Percentiles rank a stretch among this genome's conserved stretches.
Conservation (phyloP, 306 rosid species). For the Hippophae gyantsensis region DNA sequence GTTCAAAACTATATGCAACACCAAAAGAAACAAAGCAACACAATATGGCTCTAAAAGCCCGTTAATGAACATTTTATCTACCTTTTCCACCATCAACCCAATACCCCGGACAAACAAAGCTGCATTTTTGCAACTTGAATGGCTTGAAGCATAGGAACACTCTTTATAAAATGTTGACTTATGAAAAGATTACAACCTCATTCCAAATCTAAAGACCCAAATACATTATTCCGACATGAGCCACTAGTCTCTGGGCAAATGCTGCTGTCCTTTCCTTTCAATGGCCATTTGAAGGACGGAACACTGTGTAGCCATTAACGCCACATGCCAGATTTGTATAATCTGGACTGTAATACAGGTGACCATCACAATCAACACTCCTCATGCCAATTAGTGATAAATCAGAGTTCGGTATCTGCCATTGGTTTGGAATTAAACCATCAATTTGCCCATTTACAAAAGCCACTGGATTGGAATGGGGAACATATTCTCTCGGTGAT, state of each 20-base stretch:
- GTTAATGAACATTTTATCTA: not conserved
- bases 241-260: slow-evolving; percentile 26
- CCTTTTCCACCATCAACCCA: slow-evolving; percentile 20
- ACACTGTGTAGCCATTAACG: slow-evolving; percentile 64
- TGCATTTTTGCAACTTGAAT: slow-evolving; percentile 23
- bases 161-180: slow-evolving; percentile 74
- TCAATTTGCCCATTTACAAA: slow-evolving; percentile 70
- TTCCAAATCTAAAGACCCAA: slow-evolving; percentile 62
- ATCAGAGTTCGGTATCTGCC: slow-evolving; percentile 62
- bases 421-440: slow-evolving; percentile 60
- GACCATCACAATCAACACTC: slow-evolving; percentile 41
- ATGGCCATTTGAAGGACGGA: slow-evolving; percentile 77
- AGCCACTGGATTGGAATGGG: slow-evolving; percentile 33
- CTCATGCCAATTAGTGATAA: slow-evolving; percentile 44
- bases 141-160: slow-evolving; percentile 50
- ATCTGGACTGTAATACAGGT: slow-evolving; percentile 52
- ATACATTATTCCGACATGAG: slow-evolving; percentile 50
- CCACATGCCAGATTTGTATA: slow-evolving; percentile 58
- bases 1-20: too few relatives aligned
- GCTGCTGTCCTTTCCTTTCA: slow-evolving; percentile 33
- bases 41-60: too few relatives aligned
- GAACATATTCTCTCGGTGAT: slow-evolving; percentile 45
- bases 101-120: slow-evolving; percentile 19
- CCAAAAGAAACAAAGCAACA: too few relatives aligned
- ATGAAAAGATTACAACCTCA: slow-evolving; percentile 66